phyloP scores from a whole-genome alignment of 192 early-diverging fungal species.

The Fimicolochytrium jonesii region DNA sequence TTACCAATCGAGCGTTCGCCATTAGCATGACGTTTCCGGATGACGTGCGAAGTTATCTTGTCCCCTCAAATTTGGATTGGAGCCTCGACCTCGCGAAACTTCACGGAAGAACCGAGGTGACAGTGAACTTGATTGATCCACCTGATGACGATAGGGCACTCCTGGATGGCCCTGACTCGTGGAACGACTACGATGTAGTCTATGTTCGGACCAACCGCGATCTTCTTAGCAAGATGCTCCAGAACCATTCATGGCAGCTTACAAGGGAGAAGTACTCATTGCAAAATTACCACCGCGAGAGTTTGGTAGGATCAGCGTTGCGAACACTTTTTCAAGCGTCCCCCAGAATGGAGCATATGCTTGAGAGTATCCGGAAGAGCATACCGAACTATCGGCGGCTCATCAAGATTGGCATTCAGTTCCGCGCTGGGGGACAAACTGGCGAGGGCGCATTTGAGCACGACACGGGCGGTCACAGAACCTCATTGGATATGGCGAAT shows the following conservation, averaged over 20 bases:
- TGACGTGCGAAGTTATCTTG: neutral
- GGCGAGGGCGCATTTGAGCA: neutral
- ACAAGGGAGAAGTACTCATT: neutral
- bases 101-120: neutral
- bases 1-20: neutral
- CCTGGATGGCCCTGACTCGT: neutral
- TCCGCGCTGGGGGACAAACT: neutral
- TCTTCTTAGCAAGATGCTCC: neutral
- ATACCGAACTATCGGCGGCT: neutral
- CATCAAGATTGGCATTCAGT: neutral
- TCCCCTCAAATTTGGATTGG: neutral
- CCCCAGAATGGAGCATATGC: neutral
- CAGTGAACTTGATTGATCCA: neutral
- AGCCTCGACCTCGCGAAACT: neutral
- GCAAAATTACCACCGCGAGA: neutral
- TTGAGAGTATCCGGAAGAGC: neutral
- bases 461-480: neutral
- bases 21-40: neutral
- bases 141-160: neutral
- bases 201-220: neutral
- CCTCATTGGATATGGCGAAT: neutral
- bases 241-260: neutral
- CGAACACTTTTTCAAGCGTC: neutral
- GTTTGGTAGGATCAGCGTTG: neutral
- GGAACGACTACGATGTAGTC: neutral